phyloP scores from a whole-genome alignment of 768 basidiomycete genomes.

The Scleroderma citrinum region DNA sequence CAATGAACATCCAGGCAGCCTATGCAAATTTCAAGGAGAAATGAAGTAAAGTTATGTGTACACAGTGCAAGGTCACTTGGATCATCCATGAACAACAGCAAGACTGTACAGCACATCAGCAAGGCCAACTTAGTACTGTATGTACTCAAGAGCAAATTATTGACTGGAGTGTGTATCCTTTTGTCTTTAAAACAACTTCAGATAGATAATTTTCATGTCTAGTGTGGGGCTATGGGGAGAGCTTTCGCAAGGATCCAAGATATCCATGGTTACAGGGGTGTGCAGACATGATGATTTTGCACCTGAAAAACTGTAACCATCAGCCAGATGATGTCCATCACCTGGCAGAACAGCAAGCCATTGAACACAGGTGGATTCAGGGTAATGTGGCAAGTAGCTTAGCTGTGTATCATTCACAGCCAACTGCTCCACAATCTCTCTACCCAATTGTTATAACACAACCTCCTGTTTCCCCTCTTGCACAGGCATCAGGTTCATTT shows the following conservation, averaged over 20 bases:
- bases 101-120: background rate
- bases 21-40: conserved; percentile 1
- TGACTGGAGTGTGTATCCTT: background rate
- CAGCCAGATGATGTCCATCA: background rate
- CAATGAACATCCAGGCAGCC: background rate
- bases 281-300: background rate
- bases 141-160: background rate
- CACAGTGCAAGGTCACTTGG: background rate
- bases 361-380: background rate
- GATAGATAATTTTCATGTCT: background rate
- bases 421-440: background rate
- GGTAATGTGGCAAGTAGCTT: background rate
- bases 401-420: background rate
- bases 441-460: background rate
- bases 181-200: background rate
- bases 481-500: background rate
- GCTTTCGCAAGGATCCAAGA: background rate
- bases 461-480: background rate
- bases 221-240: background rate
- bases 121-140: background rate
- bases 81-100: background rate
- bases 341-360: background rate
- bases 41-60: background rate
- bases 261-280: background rate
- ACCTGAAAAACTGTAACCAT: background rate